Evolutionary conservation across 305 asterid species (phyloP).

Genomic region (Andrographis paniculata): DNA sequence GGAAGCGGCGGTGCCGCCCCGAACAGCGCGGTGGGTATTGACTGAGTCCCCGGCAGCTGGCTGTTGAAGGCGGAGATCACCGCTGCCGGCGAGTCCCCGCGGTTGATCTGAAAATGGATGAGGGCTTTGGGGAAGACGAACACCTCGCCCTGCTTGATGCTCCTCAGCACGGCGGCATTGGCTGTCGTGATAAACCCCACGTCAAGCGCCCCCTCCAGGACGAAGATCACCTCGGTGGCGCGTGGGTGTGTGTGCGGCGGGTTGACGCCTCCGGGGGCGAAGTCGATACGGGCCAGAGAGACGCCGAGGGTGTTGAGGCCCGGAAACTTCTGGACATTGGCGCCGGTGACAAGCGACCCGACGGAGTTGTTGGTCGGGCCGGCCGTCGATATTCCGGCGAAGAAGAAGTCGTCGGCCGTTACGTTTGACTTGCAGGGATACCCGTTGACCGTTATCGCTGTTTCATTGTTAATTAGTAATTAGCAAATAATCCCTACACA

Average conservation of each 20-base stretch:
- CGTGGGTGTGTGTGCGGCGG: slow-evolving; percentile 99
- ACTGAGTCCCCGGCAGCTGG: slow-evolving; percentile 81
- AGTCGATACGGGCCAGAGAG: slow-evolving; percentile 69
- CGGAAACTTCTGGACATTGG: slow-evolving; percentile 57
- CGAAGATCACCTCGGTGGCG: slow-evolving; percentile 78
- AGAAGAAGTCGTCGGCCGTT: slow-evolving; percentile 64
- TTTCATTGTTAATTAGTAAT: too few species aligned
- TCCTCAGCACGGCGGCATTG: slow-evolving; percentile 43
- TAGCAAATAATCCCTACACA: slow-evolving; percentile 12
- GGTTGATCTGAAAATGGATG: slow-evolving; percentile 83
- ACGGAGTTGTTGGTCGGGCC: slow-evolving; percentile 63
- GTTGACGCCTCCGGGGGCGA: slow-evolving; percentile 77
- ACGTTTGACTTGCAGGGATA: slow-evolving; percentile 51
- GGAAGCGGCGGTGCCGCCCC: slow-evolving; percentile 64
- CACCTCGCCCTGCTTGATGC: slow-evolving; percentile 52
- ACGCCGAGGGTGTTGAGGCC: slow-evolving; percentile 91
- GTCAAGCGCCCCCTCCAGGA: slow-evolving; percentile 57
- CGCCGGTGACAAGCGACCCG: slow-evolving; percentile 62
- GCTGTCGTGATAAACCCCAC: slow-evolving; percentile 86
- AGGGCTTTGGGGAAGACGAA: slow-evolving; percentile 74
- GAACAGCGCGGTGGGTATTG: slow-evolving; percentile 56
- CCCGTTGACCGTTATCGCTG: slow-evolving; percentile 60
- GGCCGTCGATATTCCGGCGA: slow-evolving; percentile 29
- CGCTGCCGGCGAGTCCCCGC: slow-evolving; percentile 47
- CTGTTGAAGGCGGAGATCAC: slow-evolving; percentile 74